Evolutionary conservation across 768 basidiomycete species (phyloP).

Genomic region (Pisolithus orientalis): DNA sequence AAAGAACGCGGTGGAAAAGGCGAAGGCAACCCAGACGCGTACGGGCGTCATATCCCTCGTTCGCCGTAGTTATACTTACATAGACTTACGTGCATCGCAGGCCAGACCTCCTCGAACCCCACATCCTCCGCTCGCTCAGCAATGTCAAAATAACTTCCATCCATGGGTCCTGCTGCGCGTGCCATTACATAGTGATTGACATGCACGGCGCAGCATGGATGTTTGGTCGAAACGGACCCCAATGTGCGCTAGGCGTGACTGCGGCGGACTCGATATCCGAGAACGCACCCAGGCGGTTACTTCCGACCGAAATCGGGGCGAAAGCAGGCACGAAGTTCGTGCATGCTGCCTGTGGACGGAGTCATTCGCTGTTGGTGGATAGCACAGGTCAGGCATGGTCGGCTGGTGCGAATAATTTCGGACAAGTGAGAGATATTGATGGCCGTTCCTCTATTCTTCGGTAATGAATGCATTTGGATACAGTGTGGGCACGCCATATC

Average conservation of each 20-base stretch:
- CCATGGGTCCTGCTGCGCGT: constrained; percentile 70
- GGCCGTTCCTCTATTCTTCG: no score
- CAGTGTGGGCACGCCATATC: constrained; percentile 69
- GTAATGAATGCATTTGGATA: not conserved
- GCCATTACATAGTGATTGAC: constrained; percentile 74
- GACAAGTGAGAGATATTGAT: constrained; percentile 52
- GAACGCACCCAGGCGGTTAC: constrained; percentile 60
- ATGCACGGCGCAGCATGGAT: constrained; percentile 78
- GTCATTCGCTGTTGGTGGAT: constrained; percentile 78
- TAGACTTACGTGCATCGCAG: constrained; percentile 26
- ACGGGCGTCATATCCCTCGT: constrained; percentile 3
- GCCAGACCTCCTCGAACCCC: constrained; percentile 83
- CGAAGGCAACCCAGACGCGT: constrained; percentile 36
- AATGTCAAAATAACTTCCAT: constrained; percentile 71
- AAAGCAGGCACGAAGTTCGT: constrained; percentile 56
- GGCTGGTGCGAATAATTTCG: constrained; percentile 72
- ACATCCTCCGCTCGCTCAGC: constrained; percentile 82
- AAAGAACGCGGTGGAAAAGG: constrained; percentile 57
- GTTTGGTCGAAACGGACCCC: constrained; percentile 76
- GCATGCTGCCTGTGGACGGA: constrained; percentile 75
- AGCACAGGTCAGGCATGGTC: constrained; percentile 81
- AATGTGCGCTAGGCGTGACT: constrained; percentile 54
- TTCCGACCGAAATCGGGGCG: constrained; percentile 57
- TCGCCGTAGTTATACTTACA: no score
- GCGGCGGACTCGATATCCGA: constrained; percentile 60